These are phyloP conservation scores for Blastomyces percursus DNA, from an alignment of 2,329 filamentous ascomycete genomes.

Conservation along the genomic window DNA sequence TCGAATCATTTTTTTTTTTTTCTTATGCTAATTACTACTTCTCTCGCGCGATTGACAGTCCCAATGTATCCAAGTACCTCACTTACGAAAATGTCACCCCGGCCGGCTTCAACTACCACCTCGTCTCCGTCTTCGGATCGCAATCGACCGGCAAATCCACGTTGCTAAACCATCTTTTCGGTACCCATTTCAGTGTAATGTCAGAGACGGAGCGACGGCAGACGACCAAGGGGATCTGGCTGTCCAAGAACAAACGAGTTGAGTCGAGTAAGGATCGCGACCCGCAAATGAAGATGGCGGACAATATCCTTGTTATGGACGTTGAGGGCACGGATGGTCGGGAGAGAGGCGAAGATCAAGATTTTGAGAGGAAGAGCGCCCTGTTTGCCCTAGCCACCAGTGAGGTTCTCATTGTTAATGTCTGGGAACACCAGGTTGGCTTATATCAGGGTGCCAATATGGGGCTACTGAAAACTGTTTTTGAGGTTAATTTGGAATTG, in stretches of 20 bases:
- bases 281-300: conserved; percentile 58
- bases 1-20: background rate
- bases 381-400: conserved; percentile 94
- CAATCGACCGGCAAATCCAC: conserved; percentile 99
- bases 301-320: conserved; percentile 98
- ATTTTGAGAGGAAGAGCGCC: conserved; percentile 97
- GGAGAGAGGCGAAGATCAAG: conserved; percentile 93
- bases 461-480: conserved; percentile 96
- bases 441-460: conserved; percentile 98
- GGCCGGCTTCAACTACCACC: conserved; percentile 96
- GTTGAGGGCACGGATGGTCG: conserved; percentile 95
- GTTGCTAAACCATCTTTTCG: conserved; percentile 88
- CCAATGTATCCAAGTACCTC: conserved; percentile 71
- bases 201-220: conserved; percentile 85
- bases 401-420: conserved; percentile 95
- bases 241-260: conserved; percentile 83
- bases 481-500: conserved; percentile 94
- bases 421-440: conserved; percentile 98
- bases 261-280: conserved; percentile 33
- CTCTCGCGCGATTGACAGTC: conserved; percentile 37
- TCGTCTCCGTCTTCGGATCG: conserved; percentile 97
- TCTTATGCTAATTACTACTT: background rate
- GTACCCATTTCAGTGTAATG: conserved; percentile 96
- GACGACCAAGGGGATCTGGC: conserved; percentile 98
- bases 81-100: conserved; percentile 66